A percentile compares a stretch with the other conserved stretches of the same genome.
Evolutionary conservation across 257 asterid species (phyloP).

Genomic region (Asclepias syriaca): DNA sequence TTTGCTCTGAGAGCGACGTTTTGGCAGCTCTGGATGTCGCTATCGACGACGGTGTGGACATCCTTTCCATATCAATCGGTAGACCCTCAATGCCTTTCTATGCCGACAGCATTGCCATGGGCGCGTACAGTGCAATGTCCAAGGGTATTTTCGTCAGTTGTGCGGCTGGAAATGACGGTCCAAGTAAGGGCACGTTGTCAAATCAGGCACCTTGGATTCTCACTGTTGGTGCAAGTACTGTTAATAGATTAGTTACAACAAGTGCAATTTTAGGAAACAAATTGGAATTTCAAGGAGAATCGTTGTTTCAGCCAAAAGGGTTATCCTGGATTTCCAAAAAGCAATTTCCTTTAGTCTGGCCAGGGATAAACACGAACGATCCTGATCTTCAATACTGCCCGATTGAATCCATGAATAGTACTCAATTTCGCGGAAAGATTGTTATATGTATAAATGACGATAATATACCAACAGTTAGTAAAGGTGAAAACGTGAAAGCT

Average conservation of each 20-base stretch:
- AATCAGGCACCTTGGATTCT: slow-evolving; percentile 25
- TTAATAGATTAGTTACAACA: slow-evolving; percentile 8
- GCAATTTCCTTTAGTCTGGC: slow-evolving; percentile 8
- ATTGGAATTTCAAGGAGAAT: slow-evolving; percentile 9
- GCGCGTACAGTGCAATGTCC: slow-evolving; percentile 14
- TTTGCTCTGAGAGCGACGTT: slow-evolving; percentile 27
- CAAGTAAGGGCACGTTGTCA: background rate
- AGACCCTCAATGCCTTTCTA: background rate
- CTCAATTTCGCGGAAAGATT: slow-evolving; percentile 10
- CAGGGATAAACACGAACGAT: slow-evolving; percentile 1
- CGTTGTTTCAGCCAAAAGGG: slow-evolving; percentile 9
- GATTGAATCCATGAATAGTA: background rate
- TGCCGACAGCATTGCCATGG: slow-evolving; percentile 14
- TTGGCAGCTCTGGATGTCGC: slow-evolving; percentile 49
- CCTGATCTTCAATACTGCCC: background rate
- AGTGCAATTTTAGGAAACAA: slow-evolving; percentile 16
- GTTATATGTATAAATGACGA: background rate
- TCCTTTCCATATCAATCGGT: slow-evolving; percentile 40
- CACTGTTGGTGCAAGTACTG: slow-evolving; percentile 20
- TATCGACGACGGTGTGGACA: slow-evolving; percentile 37
- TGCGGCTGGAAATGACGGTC: slow-evolving; percentile 19
- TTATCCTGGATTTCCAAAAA: background rate
- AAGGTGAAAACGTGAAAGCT: slow-evolving; percentile 7
- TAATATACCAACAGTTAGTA: background rate
- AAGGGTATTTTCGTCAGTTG: slow-evolving; percentile 18